Evolutionary conservation across 2,329 filamentous ascomycete species (phyloP).

Genomic region (Emydomyces testavorans): DNA sequence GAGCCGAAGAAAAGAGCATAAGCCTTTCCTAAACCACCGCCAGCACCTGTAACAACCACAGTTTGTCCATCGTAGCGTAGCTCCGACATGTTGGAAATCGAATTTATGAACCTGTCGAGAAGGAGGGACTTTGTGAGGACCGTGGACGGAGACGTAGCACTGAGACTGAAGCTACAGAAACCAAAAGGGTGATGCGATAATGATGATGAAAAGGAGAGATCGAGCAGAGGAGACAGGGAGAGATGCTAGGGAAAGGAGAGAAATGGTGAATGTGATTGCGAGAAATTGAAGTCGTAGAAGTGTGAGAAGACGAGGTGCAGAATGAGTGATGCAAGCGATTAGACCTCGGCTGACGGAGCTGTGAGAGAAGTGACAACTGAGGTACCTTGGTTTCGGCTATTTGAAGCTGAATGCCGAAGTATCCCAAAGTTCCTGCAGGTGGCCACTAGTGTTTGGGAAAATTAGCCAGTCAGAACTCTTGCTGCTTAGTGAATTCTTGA

Average conservation of each 20-base stretch:
- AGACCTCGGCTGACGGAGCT: slow-evolving; percentile 5
- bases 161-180: neutral
- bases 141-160: neutral
- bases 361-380: neutral
- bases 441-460: neutral
- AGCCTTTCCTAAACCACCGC: slow-evolving; percentile 68
- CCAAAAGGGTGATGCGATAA: neutral
- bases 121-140: slow-evolving; percentile 15
- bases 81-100: slow-evolving; percentile 45
- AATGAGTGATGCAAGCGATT: neutral
- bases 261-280: slow-evolving; percentile 8
- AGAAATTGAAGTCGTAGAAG: neutral
- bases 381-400: neutral
- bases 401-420: neutral
- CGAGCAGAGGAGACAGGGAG: neutral
- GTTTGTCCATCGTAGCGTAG: slow-evolving; percentile 81
- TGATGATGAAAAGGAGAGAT: neutral
- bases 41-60: slow-evolving; percentile 77
- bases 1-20: slow-evolving; percentile 85
- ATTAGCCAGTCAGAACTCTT: neutral
- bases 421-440: neutral
- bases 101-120: neutral
- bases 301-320: neutral
- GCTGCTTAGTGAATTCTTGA: neutral
- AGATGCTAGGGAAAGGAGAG: slow-evolving; percentile 15